phyloP scores from a whole-genome alignment of 495 filamentous ascomycete genomes.

The Neurospora terricola region DNA sequence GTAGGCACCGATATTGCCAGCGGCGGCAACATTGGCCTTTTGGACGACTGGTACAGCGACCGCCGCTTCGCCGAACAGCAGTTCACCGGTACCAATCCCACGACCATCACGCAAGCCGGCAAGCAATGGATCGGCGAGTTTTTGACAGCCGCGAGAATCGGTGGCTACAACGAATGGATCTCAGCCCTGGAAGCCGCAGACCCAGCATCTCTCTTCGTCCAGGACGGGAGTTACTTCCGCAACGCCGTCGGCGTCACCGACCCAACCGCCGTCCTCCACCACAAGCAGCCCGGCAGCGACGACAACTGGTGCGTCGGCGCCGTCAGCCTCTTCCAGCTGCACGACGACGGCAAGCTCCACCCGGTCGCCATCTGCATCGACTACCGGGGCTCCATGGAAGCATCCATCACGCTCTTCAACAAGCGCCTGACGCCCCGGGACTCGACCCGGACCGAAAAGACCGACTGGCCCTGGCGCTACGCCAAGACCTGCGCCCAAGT shows the following conservation, averaged over 20 bases:
- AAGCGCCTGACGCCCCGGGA: constrained; percentile 21
- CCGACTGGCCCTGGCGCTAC: constrained; percentile 44
- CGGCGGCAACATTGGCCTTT: constrained; percentile 33
- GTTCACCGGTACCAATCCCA: constrained; percentile 41
- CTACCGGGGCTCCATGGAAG: constrained; percentile 30
- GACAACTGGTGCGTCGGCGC: constrained; percentile 29
- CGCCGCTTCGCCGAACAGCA: constrained; percentile 40
- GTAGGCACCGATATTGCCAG: constrained; percentile 27
- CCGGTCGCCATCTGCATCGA: constrained; percentile 39
- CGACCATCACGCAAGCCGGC: constrained; percentile 30
- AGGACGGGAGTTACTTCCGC: constrained; percentile 40
- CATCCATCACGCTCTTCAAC: constrained; percentile 40
- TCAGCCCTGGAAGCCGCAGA: constrained; percentile 17
- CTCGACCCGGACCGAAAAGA: constrained; percentile 22
- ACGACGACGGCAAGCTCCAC: constrained; percentile 33
- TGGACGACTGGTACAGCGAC: constrained; percentile 40
- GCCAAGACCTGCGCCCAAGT: constrained; percentile 41
- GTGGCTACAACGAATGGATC: constrained; percentile 18
- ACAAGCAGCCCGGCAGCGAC: constrained; percentile 10
- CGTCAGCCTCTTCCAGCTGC: constrained; percentile 36
- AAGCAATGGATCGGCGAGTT: constrained; percentile 25
- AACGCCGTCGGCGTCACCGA: constrained; percentile 20
- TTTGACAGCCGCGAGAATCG: constrained; percentile 19
- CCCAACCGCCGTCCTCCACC: constrained; percentile 8
- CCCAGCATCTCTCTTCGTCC: constrained; percentile 28